Evolutionary conservation across 2,329 filamentous ascomycete genomes (phyloP), one percentile per base, ranked within the genome.

Genomic region (Hypomyces perniciosus): DNA sequence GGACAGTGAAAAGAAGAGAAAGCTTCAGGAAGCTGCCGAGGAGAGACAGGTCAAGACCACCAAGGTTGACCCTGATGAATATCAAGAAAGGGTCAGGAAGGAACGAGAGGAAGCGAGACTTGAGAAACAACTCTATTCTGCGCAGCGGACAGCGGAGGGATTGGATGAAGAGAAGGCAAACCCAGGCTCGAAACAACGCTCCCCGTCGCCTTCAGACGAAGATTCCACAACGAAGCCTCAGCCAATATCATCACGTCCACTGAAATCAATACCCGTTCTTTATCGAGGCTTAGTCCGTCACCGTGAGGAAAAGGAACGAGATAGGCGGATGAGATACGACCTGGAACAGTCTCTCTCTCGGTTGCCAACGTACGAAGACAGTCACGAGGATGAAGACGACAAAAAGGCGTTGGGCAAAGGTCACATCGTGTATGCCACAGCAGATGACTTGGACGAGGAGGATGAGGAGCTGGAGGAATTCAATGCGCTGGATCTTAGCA

Each of bases 401-500:
- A 81, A 77, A 59, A 72, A 76, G 53, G 89, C 88, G 0, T 66
- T 90, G 35, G 85, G 84, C 0, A 81, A 77, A 53, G 74, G 78
- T 33, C 64, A 67, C 29, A 74, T 73, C 1, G 67, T 76, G 33
- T 78, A 84, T 62, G 78, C 79, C 3, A 67, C 83, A 1, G 83
- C 84, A 2, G 82, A 85, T 51, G 82, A 88, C 47, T 64, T 88
- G 5, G 89, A 93, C 40, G 85, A 88, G 52, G 86, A 90, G 59
- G 89, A 96, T 60, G 65, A 78, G 5, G 90, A 96, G 65, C 70
- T 97, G 51, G 84, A 91, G 29, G 84, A 81, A 51, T 96, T 95
- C 61, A 83, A 90, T 61, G 79, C 78, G 2, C 71, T 92, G 41
- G 79, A 83, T 26, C 74, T 82, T 2, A 72, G 72, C 1, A 86